Base-by-base conservation (phyloP, 345 rosid genomes). In the Bretschneidera sinensis region DNA sequence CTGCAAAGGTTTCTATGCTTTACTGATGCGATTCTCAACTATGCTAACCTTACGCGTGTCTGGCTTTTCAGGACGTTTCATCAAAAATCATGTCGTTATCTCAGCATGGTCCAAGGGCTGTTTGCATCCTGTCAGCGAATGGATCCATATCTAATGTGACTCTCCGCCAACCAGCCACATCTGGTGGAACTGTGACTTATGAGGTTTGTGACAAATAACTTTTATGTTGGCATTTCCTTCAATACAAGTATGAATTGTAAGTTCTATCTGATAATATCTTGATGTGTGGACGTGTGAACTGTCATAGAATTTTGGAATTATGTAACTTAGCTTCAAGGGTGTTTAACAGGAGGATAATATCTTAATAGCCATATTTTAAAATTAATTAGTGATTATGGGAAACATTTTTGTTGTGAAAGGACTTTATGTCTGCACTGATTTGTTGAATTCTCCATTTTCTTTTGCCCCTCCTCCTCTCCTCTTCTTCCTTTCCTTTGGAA, bases 71-170 rank as follows among this genome's bases (percentile, higher is more conserved):
- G 95, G 95, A 87, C 48, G 75, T 87, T 21, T 79, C 82, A 0
- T 74, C 90, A 4, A 84, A 80, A 71, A 80, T 87, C 62, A 80
- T 84, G 84, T 77, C 86, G 22, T 79, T 87, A 69, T 80, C 95
- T 68, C 90, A 77, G 74, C 75, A 82, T 58, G 83, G 86, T 48
- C 81, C 90, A 2, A 70, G 85, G 69, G 82, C 86, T 45, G 75
- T 87, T 43, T 84, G 90, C 63, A 76, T 87, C 60, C 72, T 87
- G 62, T 80, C 95, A 21, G 95, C 90, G 54, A 84, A 66, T 77
- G 95, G 95, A 66, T 78, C 88, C 72, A 79, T 87, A 75, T 87
- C 88, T 23, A 87, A 82, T 25, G 95, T 80, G n/a, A 82, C 88
- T 59, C 87, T 87, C 60, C 78, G 88, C 68, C 94, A 84, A 58